phyloP scores from a whole-genome alignment of 2,329 filamentous ascomycete genomes.

The Aureobasidium sp. region DNA sequence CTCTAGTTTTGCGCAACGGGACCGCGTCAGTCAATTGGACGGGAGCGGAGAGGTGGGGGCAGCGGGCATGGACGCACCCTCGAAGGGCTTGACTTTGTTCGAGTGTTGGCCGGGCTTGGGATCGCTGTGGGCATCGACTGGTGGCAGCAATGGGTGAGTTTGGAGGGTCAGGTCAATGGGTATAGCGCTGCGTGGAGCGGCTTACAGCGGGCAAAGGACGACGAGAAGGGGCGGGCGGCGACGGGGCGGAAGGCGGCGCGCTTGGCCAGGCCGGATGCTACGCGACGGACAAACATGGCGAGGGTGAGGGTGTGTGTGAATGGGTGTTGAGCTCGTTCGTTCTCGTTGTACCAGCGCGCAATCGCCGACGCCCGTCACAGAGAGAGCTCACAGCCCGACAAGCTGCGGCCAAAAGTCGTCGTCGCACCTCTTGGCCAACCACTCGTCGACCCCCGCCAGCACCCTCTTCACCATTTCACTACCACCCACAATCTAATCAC shows the following conservation, averaged over 20 bases:
- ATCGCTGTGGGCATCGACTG: slow-evolving; percentile 22
- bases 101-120: slow-evolving; percentile 29
- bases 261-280: slow-evolving; percentile 38
- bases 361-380: background rate
- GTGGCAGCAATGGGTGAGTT: slow-evolving; percentile 23
- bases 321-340: background rate
- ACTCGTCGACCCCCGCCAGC: too few relatives aligned
- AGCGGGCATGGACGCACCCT: slow-evolving; percentile 29
- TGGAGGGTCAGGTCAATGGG: background rate
- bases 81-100: slow-evolving; percentile 36
- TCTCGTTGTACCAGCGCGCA: background rate
- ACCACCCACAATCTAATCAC: too few relatives aligned
- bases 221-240: slow-evolving; percentile 40
- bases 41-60: background rate
- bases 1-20: slow-evolving; percentile 47
- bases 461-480: background rate
- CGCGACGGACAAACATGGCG: slow-evolving; percentile 42
- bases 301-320: slow-evolving; percentile 13
- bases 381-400: background rate
- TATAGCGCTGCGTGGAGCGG: slow-evolving; percentile 13
- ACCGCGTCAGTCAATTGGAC: background rate
- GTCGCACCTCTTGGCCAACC: background rate
- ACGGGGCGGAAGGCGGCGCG: slow-evolving; percentile 34
- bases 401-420: background rate
- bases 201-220: slow-evolving; percentile 40